Conservation (phyloP, 257 asterid species). For the Petunia axillaris region DNA sequence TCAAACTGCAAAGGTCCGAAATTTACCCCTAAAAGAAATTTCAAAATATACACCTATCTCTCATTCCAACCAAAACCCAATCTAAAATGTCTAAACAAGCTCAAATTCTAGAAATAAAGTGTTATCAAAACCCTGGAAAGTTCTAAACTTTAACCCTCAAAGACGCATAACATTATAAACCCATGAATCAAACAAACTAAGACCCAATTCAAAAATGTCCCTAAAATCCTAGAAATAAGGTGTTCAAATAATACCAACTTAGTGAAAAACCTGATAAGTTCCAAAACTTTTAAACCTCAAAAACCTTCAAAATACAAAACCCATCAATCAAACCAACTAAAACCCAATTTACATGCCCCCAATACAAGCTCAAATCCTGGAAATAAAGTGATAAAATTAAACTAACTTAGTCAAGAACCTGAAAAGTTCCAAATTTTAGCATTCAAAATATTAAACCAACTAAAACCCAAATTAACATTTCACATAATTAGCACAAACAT, state of each 20-base stretch:
- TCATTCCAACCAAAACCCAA: neutral
- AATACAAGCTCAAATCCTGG: neutral
- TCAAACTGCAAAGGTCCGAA: neutral
- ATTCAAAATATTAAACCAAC: too few relatives aligned
- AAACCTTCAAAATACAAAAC: neutral
- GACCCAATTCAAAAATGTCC: neutral
- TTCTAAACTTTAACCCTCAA: neutral
- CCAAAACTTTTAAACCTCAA: constrained; percentile 22
- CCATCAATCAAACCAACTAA: neutral
- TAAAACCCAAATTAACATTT: too few relatives aligned
- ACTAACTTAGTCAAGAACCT: too few relatives aligned
- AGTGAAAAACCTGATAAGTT: neutral
- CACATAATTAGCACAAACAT: too few relatives aligned
- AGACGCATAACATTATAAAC: neutral
- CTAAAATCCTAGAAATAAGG: neutral
- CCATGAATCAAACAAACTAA: neutral
- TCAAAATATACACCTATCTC: neutral
- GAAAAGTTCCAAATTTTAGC: too few relatives aligned
- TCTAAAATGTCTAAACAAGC: neutral
- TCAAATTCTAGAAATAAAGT: neutral
- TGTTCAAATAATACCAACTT: neutral
- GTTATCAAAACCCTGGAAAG: neutral
- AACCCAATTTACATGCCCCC: neutral
- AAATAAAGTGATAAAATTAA: too few relatives aligned
- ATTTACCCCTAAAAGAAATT: neutral